These are phyloP conservation scores for Physaria fendleri DNA, from an alignment of 345 rosid genomes.

Conservation along the genomic window DNA sequence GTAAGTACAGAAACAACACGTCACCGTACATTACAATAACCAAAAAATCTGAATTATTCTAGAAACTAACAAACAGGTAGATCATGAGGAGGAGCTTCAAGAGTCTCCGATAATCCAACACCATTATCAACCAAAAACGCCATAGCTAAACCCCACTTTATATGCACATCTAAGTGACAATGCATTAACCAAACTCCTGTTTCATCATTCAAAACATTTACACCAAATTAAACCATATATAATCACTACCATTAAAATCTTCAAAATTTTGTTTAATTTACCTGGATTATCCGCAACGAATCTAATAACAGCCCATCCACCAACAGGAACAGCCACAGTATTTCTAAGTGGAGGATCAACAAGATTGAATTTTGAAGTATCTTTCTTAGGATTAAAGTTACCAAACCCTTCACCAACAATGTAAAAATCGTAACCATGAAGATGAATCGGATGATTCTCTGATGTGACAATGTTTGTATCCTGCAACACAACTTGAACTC, in stretches of 20 bases:
- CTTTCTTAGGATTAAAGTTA: constrained; percentile 64
- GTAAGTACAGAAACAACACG: too few relatives aligned
- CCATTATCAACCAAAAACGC: constrained; percentile 84
- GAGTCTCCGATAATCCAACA: constrained; percentile 43
- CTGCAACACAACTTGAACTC: constrained; percentile 77
- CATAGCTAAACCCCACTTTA: constrained; percentile 81
- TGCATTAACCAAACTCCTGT: constrained; percentile 94
- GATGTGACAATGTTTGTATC: constrained; percentile 75
- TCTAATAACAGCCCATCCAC: constrained; percentile 92
- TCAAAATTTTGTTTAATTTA: constrained; percentile 12
- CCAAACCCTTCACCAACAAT: constrained; percentile 81
- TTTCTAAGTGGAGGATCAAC: constrained; percentile 89
- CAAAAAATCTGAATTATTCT: too few relatives aligned
- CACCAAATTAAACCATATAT: not conserved
- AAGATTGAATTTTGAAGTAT: constrained; percentile 69
- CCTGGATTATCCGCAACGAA: constrained; percentile 97
- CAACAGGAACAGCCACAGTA: constrained; percentile 66
- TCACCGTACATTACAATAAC: too few relatives aligned
- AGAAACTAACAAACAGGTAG: constrained; percentile 51
- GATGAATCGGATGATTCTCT: constrained; percentile 89
- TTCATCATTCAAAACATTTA: not conserved
- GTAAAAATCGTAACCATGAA: constrained; percentile 94
- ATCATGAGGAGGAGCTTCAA: constrained; percentile 69
- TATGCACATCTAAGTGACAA: constrained; percentile 92
- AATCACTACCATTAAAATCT: not conserved